phyloP scores from a whole-genome alignment of 73 alveolate species.

The Stentor roeselii region DNA sequence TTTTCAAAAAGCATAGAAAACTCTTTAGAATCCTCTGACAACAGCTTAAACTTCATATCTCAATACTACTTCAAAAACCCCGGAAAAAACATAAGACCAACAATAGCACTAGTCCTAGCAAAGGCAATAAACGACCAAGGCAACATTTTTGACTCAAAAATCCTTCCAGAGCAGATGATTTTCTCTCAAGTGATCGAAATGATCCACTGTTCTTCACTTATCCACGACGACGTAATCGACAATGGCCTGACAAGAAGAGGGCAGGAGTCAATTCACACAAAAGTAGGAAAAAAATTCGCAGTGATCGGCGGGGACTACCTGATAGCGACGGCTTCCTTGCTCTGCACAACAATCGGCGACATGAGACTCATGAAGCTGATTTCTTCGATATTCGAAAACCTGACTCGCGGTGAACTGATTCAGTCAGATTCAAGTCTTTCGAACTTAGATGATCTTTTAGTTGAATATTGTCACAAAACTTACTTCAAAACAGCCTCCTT shows the following conservation, averaged over 20 bases:
- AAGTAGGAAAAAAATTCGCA: conserved; percentile 22
- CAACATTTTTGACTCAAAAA: background rate
- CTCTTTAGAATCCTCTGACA: background rate
- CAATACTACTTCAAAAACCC: conserved; percentile 22
- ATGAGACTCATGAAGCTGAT: background rate
- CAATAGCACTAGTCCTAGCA: background rate
- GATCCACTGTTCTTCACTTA: conserved; percentile 20
- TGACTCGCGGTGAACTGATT: conserved; percentile 21
- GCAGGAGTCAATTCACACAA: conserved; percentile 3
- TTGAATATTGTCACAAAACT: conserved; percentile 25
- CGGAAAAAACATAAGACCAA: conserved; percentile 9
- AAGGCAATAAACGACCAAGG: background rate
- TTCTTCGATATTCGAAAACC: conserved; percentile 22
- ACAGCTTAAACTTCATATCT: background rate
- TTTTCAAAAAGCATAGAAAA: background rate
- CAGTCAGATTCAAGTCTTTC: background rate
- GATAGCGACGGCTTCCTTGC: conserved; percentile 18
- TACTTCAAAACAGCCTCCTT: conserved; percentile 24
- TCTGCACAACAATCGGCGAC: conserved; percentile 15
- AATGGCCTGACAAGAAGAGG: conserved; percentile 24
- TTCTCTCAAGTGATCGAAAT: conserved; percentile 24
- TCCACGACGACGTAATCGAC: conserved; percentile 28
- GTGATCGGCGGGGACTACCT: conserved; percentile 23
- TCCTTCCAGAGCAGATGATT: background rate
- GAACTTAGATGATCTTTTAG: conserved; percentile 5